A percentile compares a stretch with the other conserved stretches of the same genome.
These are phyloP conservation scores for Phragmites australis DNA, from an alignment of 176 grass and related monocot genomes.

Conservation along the genomic window DNA sequence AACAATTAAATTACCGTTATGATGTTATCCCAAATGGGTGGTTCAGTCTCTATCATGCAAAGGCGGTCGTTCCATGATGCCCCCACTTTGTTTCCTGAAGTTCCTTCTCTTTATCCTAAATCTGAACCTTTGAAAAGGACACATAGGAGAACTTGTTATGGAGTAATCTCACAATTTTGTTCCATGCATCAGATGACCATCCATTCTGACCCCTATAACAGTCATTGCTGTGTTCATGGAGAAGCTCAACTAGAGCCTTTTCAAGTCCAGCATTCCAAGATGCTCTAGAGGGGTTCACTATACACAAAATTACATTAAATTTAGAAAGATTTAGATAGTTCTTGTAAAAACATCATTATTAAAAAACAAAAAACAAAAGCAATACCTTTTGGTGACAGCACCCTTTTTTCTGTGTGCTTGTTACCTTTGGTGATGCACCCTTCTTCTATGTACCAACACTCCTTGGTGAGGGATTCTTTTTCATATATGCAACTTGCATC, in stretches of 20 bases:
- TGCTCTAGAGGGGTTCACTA: too few species aligned
- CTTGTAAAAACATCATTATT: too few species aligned
- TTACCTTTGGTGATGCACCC: too few species aligned
- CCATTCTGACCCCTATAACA: not conserved
- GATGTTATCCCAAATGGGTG: not conserved
- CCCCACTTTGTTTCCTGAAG: not conserved
- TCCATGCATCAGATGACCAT: not conserved
- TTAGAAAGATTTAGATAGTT: too few species aligned
- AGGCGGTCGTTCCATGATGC: not conserved
- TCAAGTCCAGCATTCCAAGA: not conserved
- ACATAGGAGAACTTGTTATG: not conserved
- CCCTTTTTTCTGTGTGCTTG: too few species aligned
- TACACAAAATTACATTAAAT: too few species aligned
- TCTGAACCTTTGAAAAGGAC: not conserved
- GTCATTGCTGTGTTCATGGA: not conserved
- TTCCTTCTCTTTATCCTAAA: not conserved
- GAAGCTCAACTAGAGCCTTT: not conserved
- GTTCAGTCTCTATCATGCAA: not conserved
- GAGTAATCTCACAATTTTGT: not conserved
- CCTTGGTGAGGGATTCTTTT: too few species aligned
- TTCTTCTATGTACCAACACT: too few species aligned
- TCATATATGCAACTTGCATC: too few species aligned
- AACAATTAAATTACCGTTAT: too few species aligned
- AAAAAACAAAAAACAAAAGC: too few species aligned
- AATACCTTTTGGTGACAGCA: too few species aligned